phyloP scores from a whole-genome alignment of 441 rosid genomes.

The Eruca vesicaria region DNA sequence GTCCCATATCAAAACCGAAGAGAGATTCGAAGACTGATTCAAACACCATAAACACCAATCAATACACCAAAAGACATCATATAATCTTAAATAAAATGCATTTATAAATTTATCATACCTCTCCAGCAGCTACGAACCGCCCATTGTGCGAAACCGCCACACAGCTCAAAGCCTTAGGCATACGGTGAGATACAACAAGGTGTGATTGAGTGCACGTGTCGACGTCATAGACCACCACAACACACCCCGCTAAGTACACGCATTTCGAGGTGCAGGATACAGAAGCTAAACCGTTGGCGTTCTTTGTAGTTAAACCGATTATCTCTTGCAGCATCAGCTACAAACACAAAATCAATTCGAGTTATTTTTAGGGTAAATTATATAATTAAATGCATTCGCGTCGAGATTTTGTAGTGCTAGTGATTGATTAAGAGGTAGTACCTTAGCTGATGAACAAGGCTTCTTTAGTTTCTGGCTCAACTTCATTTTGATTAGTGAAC shows the following conservation, averaged over 20 bases:
- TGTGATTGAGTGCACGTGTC: conserved; percentile 59
- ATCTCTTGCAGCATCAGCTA: conserved; percentile 69
- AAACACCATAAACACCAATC: conserved; percentile 30
- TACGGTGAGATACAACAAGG: conserved; percentile 63
- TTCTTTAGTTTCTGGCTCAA: conserved; percentile 49
- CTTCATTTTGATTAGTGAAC: conserved; percentile 42
- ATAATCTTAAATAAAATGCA: neutral
- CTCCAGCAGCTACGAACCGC: conserved; percentile 76
- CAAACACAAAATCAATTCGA: neutral
- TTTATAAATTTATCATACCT: conserved; percentile 42
- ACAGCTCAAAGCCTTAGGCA: conserved; percentile 68
- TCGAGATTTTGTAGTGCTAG: conserved; percentile 5
- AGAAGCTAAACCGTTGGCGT: conserved; percentile 68
- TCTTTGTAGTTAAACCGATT: conserved; percentile 67
- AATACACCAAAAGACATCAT: neutral
- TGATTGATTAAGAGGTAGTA: conserved; percentile 7
- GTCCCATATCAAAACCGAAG: conserved; percentile 87
- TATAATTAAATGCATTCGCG: too few relatives aligned
- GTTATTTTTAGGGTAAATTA: neutral
- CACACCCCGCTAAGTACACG: conserved; percentile 80
- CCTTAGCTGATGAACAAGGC: conserved; percentile 57
- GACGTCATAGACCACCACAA: conserved; percentile 62
- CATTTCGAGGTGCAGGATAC: conserved; percentile 42
- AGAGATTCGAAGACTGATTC: conserved; percentile 69
- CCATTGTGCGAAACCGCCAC: conserved; percentile 68